Evolutionary conservation across 1,139 yeast genomes (phyloP), one percentile per base, ranked within the genome.

Genomic region (Taphrina betulina): DNA sequence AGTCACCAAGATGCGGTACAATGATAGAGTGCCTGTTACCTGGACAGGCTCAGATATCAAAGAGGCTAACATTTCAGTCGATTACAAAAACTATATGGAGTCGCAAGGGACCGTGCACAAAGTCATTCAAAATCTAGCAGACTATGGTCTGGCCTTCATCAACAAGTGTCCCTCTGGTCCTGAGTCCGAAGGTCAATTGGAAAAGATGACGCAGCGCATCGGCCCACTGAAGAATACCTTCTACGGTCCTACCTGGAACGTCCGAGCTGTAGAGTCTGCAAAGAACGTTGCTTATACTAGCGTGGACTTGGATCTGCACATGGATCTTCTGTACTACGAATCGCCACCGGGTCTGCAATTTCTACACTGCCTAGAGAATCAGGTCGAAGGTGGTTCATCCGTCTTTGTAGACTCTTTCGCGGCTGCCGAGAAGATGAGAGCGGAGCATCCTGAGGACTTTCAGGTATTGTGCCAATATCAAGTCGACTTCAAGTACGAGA

Each of bases 311-410:
- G 92, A 92, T 2, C 72, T 86, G 58, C 95, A 86, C 65, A 85
- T 84, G 87, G 95, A 86, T 63, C 73, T 86, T 38, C 74, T 83
- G 52, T 86, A 85, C 69, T 82, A 85, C 66, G 92, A 86, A 67
- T 81, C 89, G 7, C 94, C 94, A 1, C 95, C 95, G 0, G 95
- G 95, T 0, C 72, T 85, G 36, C 94, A 86, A 66, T 68, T 85
- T 34, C 73, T 86, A 44, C 94, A 85, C 64, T 76, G 80, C 53
- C 77, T 85, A 48, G 74, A 79, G 52, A 85, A 85, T 67, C 74
- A 78, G 4, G 78, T 85, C 3, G 60, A 64, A 1, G 94, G 92
- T 2, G 90, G 90, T 2, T 89, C 83, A 54, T 83, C 81, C 53
- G 70, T 82, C 8, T 85, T 84, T 71, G 81, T 81, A n/a, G 95